These are phyloP conservation scores for Mimosa bimucronata DNA, from an alignment of 306 rosid genomes.

Conservation along the genomic window DNA sequence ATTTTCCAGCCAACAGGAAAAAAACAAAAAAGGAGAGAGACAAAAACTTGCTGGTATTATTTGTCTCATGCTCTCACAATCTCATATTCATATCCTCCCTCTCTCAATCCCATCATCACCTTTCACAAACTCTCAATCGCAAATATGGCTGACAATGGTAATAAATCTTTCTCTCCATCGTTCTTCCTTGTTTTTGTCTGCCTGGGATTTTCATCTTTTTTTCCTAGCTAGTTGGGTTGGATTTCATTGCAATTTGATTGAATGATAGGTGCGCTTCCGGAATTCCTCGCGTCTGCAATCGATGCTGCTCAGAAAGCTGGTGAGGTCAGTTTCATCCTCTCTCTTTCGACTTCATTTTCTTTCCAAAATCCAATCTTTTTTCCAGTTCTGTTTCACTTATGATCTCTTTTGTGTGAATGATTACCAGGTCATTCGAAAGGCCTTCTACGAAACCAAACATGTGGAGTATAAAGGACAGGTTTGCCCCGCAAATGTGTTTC, in stretches of 20 bases:
- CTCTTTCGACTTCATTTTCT: neutral
- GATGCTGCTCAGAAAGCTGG: slow-evolving; percentile 87
- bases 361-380: neutral
- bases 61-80: too few relatives aligned
- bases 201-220: neutral
- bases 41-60: too few relatives aligned
- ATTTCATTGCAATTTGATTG: slow-evolving; percentile 16
- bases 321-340: slow-evolving; percentile 49
- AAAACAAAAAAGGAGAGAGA: too few relatives aligned
- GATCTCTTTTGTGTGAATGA: neutral
- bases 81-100: neutral
- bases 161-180: neutral
- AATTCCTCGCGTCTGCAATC: slow-evolving; percentile 73
- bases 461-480: slow-evolving; percentile 93
- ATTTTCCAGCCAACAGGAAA: too few relatives aligned
- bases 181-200: slow-evolving; percentile 1
- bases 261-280: slow-evolving; percentile 59
- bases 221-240: neutral
- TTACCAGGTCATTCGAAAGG: slow-evolving; percentile 70
- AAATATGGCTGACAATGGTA: slow-evolving; percentile 65
- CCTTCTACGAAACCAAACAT: slow-evolving; percentile 75
- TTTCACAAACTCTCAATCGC: neutral
- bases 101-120: neutral
- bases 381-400: neutral
- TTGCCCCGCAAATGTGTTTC: neutral